These are phyloP conservation scores for Aspergillus oerlinghausenensis DNA, from an alignment of 2,329 filamentous ascomycete species.

Conservation along the genomic window DNA sequence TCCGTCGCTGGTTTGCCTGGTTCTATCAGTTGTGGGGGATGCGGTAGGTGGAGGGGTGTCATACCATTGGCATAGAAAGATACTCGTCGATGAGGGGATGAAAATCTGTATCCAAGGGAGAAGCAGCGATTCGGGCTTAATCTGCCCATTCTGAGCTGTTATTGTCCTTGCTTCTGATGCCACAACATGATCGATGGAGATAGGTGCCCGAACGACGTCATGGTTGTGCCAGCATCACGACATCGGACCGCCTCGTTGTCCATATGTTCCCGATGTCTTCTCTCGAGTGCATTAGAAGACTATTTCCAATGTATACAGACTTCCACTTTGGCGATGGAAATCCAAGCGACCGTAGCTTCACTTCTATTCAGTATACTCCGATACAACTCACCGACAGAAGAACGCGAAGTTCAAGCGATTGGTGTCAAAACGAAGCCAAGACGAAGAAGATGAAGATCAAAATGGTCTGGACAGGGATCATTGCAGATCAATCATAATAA, in stretches of 20 bases:
- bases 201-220: neutral
- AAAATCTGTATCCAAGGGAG: neutral
- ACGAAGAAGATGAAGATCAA: too few species aligned
- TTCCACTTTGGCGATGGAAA: too few species aligned
- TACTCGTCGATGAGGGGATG: neutral
- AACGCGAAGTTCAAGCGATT: too few species aligned
- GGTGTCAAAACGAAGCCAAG: too few species aligned
- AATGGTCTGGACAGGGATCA: too few species aligned
- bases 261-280: too few species aligned
- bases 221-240: neutral
- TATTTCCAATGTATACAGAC: too few species aligned
- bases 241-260: neutral
- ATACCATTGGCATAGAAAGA: neutral
- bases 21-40: neutral
- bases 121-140: neutral
- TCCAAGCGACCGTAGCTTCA: too few species aligned
- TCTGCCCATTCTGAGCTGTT: neutral
- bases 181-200: neutral
- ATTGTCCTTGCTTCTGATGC: neutral
- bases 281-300: too few species aligned
- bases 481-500: too few species aligned
- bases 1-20: neutral
- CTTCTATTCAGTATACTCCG: too few species aligned
- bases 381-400: too few species aligned
- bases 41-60: neutral